These are phyloP conservation scores for Neurospora cerealis DNA, from an alignment of 495 filamentous ascomycete species.

Conservation along the genomic window DNA sequence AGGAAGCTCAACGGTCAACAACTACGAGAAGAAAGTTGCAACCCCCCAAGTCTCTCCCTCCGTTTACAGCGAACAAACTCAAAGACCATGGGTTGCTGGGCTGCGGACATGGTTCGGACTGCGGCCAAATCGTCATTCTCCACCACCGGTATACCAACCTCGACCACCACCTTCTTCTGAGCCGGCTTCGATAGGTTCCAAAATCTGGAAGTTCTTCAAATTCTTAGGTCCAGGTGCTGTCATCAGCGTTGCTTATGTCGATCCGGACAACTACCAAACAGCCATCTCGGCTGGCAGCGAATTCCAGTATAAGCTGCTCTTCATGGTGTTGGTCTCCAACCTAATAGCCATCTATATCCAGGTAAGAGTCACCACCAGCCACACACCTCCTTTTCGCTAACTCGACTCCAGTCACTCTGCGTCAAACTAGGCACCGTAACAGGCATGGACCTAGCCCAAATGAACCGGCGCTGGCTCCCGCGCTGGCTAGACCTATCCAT, in stretches of 20 bases:
- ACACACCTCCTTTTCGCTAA: neutral
- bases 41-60: neutral
- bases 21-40: neutral
- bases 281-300: conserved; percentile 21
- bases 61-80: neutral
- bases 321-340: conserved; percentile 24
- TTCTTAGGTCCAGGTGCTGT: conserved; percentile 15
- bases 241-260: conserved; percentile 19
- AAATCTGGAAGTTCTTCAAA: conserved; percentile 8
- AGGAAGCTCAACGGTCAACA: neutral
- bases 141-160: conserved; percentile 1
- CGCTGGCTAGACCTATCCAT: conserved; percentile 21
- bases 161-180: neutral
- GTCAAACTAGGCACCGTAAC: conserved; percentile 24
- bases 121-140: neutral
- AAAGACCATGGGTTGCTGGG: neutral
- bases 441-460: conserved; percentile 19
- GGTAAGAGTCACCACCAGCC: no score
- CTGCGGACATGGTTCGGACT: neutral
- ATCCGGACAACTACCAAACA: conserved; percentile 26
- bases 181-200: neutral
- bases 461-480: conserved; percentile 18
- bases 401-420: conserved; percentile 8
- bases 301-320: conserved; percentile 21
- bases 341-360: conserved; percentile 24